A percentile compares a stretch with the other conserved stretches of the same genome.
Conservation (phyloP, 768 basidiomycete species). For the Podaxis sp. region DNA sequence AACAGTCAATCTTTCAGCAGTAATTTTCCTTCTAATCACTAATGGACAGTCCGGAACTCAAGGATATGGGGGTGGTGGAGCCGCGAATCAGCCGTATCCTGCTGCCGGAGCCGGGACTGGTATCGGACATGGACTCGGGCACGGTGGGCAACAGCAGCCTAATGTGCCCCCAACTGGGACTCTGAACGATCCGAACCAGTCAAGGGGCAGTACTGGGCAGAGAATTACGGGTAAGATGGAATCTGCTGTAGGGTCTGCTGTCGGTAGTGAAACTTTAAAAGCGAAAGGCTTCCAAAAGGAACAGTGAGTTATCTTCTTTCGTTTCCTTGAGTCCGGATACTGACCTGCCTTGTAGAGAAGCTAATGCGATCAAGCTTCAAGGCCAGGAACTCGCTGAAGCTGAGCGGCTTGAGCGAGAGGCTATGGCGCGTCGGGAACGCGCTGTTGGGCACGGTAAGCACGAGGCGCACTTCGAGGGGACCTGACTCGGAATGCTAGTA, state of each 20-base stretch:
- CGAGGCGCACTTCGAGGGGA: neutral
- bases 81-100: too few species aligned
- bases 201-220: conserved; percentile 27
- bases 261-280: conserved; percentile 46
- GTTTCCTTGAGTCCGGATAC: neutral
- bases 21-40: neutral
- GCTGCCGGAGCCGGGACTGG: neutral
- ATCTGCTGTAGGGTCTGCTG: conserved; percentile 39
- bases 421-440: conserved; percentile 44
- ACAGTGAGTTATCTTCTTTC: conserved; percentile 26
- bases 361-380: conserved; percentile 42
- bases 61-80: too few species aligned
- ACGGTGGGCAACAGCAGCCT: neutral
- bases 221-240: conserved; percentile 46
- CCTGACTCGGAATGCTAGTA: neutral
- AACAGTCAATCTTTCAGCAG: neutral
- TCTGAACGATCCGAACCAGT: conserved; percentile 20
- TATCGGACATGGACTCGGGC: neutral
- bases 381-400: conserved; percentile 50
- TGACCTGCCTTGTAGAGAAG: conserved; percentile 33
- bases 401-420: conserved; percentile 52
- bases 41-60: too few species aligned
- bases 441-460: conserved; percentile 49
- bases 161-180: conserved; percentile 22
- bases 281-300: conserved; percentile 52